Percentiles rank a stretch among this genome's conserved stretches.
These are phyloP conservation scores for Penicillium ochrochloron DNA, from an alignment of 495 filamentous ascomycete genomes.

Conservation along the genomic window DNA sequence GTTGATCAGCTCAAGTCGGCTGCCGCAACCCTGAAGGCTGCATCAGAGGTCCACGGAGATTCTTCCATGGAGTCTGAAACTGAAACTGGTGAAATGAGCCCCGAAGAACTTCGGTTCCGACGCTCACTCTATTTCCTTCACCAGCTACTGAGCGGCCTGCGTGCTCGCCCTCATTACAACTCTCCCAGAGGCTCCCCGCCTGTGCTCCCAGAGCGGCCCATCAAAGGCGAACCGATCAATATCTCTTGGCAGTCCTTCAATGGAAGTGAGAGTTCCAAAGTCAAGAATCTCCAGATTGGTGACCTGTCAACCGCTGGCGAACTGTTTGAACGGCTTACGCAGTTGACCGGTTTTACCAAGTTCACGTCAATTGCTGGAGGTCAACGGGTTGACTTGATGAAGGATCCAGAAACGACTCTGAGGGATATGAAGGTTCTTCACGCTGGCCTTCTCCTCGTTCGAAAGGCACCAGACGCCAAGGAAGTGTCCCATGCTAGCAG, in stretches of 20 bases:
- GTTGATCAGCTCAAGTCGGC: slow-evolving; percentile 72
- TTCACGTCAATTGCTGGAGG: slow-evolving; percentile 61
- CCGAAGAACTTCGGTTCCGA: slow-evolving; percentile 65
- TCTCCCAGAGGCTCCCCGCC: slow-evolving; percentile 47
- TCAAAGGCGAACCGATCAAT: slow-evolving; percentile 63
- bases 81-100: slow-evolving; percentile 45
- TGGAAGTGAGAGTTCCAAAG: slow-evolving; percentile 57
- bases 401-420: slow-evolving; percentile 42
- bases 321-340: slow-evolving; percentile 64
- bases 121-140: slow-evolving; percentile 66
- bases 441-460: slow-evolving; percentile 65
- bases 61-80: slow-evolving; percentile 54
- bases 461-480: slow-evolving; percentile 46
- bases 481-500: slow-evolving; percentile 29
- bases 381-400: slow-evolving; percentile 50
- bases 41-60: slow-evolving; percentile 44
- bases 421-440: slow-evolving; percentile 48
- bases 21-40: slow-evolving; percentile 62
- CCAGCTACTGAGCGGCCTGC: slow-evolving; percentile 58
- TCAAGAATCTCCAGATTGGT: slow-evolving; percentile 64
- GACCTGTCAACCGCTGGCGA: slow-evolving; percentile 71
- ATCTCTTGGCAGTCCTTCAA: slow-evolving; percentile 77
- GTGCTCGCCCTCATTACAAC: slow-evolving; percentile 57
- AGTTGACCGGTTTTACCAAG: slow-evolving; percentile 72
- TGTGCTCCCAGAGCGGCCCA: slow-evolving; percentile 43